Percentiles rank a stretch among this genome's conserved stretches.
Conservation (phyloP, 1,284 basidiomycete genomes). For the Flammula alnicola region DNA sequence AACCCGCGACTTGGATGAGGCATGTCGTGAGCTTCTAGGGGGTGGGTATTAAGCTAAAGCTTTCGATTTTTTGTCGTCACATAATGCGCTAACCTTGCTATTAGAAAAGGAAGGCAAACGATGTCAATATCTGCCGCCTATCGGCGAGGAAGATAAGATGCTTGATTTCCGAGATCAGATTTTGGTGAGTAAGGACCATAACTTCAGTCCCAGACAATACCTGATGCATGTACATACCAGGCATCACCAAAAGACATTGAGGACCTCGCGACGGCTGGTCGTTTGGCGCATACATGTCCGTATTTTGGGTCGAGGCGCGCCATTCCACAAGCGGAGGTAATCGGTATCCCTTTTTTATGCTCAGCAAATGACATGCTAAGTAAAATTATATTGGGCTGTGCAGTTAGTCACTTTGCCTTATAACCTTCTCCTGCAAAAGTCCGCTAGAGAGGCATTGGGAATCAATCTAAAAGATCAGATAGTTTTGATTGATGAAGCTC, state of each 20-base stretch:
- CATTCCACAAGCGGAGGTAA: conserved; percentile 88
- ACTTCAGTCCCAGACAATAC: too few species aligned
- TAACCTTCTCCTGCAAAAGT: conserved; percentile 87
- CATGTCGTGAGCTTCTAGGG: conserved; percentile 85
- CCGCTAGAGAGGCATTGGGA: conserved; percentile 85
- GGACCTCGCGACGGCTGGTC: conserved; percentile 82
- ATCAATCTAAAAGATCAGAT: conserved; percentile 86
- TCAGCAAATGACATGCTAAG: background rate
- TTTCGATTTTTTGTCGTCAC: background rate
- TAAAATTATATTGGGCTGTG: conserved; percentile 25
- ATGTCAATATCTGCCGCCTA: conserved; percentile 82
- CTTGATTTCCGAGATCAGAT: conserved; percentile 91
- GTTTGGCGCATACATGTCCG: conserved; percentile 76
- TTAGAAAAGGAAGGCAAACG: conserved; percentile 66
- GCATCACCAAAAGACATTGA: conserved; percentile 93
- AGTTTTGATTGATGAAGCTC: conserved; percentile 95
- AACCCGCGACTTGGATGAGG: conserved; percentile 87
- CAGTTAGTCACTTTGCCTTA: conserved; percentile 93
- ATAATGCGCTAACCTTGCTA: conserved; percentile 9
- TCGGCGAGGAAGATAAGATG: conserved; percentile 74
- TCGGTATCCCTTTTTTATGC: conserved; percentile 16
- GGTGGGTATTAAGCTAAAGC: conserved; percentile 48
- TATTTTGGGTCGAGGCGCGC: conserved; percentile 92
- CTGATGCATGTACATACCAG: too few species aligned
- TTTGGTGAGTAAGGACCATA: conserved; percentile 58